These are phyloP conservation scores for Fusarium fracticaudum DNA, from an alignment of 2,329 filamentous ascomycete species.

Conservation along the genomic window DNA sequence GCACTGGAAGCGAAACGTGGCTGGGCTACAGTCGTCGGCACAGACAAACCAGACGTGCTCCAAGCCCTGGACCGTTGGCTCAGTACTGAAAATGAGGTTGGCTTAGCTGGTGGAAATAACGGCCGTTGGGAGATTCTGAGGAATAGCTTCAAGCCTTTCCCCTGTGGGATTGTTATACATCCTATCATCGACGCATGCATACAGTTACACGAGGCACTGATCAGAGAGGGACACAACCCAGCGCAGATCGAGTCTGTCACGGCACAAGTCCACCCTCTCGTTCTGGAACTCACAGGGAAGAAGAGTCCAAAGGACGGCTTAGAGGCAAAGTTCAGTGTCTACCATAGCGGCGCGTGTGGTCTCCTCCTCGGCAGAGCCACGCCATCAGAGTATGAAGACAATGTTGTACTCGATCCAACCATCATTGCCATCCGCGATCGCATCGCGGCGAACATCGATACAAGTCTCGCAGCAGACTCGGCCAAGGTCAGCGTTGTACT, in stretches of 20 bases:
- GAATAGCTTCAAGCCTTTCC: slow-evolving; percentile 6
- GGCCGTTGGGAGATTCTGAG: background rate
- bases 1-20: background rate
- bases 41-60: background rate
- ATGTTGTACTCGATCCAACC: background rate
- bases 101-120: background rate
- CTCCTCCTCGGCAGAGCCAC: background rate
- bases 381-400: background rate
- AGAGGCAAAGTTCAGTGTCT: slow-evolving; percentile 10
- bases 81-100: background rate
- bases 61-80: background rate
- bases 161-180: background rate
- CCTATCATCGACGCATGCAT: background rate
- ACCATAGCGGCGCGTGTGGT: background rate
- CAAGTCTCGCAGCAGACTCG: background rate
- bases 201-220: background rate
- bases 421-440: background rate
- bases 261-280: background rate
- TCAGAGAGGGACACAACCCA: background rate
- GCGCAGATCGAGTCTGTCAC: background rate
- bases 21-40: background rate
- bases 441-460: background rate
- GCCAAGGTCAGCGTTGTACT: background rate
- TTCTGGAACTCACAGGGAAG: background rate
- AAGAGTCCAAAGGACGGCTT: background rate